phyloP scores from a whole-genome alignment of 78 protist genomes.

The Dictyostelium purpureum region DNA sequence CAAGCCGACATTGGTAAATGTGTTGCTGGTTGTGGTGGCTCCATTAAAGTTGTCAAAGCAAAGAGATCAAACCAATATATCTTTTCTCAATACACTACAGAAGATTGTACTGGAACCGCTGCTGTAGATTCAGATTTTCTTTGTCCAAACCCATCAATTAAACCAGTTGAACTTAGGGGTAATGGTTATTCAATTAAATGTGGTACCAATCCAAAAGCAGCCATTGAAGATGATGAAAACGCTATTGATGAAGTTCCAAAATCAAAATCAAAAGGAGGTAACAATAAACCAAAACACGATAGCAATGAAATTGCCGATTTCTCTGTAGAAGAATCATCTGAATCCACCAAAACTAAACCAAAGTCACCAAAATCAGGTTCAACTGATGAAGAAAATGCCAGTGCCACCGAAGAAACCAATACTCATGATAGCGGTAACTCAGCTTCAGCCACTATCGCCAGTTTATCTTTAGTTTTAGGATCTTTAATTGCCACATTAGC shows the following conservation, averaged over 20 bases:
- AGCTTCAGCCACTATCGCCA: neutral
- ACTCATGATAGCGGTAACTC: neutral
- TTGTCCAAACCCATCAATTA: slow-evolving; percentile 5
- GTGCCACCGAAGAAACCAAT: neutral
- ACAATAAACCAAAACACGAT: neutral
- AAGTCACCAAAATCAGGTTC: neutral
- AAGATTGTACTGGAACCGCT: neutral
- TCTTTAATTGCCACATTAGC: neutral
- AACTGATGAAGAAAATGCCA: neutral
- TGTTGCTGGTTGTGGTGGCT: neutral
- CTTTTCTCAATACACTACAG: neutral
- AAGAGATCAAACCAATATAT: neutral
- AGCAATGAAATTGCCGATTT: neutral
- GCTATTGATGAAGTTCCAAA: neutral
- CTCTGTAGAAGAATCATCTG: neutral
- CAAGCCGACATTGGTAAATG: neutral
- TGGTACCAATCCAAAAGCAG: neutral
- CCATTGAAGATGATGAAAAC: neutral
- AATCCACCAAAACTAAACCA: neutral
- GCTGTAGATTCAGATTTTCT: neutral
- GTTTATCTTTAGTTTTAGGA: neutral
- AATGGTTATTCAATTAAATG: neutral
- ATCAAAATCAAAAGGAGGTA: neutral
- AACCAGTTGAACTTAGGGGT: neutral
- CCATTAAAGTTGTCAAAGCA: neutral